Percentiles rank a stretch among this genome's conserved stretches.
phyloP scores from a whole-genome alignment of 805 yeast species.

The Maudiozyma barnettii region DNA sequence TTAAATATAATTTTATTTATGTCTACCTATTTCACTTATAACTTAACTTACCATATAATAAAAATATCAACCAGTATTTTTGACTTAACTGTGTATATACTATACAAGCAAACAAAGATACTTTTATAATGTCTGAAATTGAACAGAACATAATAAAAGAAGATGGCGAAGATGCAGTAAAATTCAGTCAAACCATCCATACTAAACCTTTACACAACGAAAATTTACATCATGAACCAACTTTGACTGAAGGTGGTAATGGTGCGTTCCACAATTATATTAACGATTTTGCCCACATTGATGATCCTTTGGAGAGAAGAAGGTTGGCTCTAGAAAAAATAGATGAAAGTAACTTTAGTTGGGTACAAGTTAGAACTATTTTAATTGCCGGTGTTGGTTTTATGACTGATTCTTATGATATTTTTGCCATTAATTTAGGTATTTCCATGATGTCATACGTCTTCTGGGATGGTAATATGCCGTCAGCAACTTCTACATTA shows the following conservation, averaged over 20 bases:
- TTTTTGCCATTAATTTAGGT: conserved; percentile 81
- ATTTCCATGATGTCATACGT: conserved; percentile 70
- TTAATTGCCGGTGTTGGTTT: conserved; percentile 89
- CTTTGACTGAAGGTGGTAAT: conserved; percentile 60
- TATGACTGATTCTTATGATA: conserved; percentile 87
- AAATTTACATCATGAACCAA: conserved; percentile 4
- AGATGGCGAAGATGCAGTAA: background rate
- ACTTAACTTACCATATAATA: too few relatives aligned
- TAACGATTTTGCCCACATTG: conserved; percentile 71
- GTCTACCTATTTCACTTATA: too few relatives aligned
- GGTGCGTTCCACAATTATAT: conserved; percentile 78
- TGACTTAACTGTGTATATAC: background rate
- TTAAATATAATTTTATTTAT: too few relatives aligned
- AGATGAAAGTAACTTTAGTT: conserved; percentile 68
- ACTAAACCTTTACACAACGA: conserved; percentile 19
- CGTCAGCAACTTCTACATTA: conserved; percentile 64
- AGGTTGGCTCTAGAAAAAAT: conserved; percentile 74
- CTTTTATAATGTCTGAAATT: background rate
- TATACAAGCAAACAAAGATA: background rate
- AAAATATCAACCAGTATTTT: background rate
- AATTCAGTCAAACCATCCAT: background rate
- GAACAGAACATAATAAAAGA: background rate
- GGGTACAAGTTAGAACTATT: conserved; percentile 78
- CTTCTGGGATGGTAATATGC: conserved; percentile 56
- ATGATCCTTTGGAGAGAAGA: conserved; percentile 81